A percentile compares a stretch with the other conserved stretches of the same genome.
These are phyloP conservation scores for Asterophora lycoperdoides DNA, from an alignment of 768 basidiomycete genomes.

Conservation along the genomic window DNA sequence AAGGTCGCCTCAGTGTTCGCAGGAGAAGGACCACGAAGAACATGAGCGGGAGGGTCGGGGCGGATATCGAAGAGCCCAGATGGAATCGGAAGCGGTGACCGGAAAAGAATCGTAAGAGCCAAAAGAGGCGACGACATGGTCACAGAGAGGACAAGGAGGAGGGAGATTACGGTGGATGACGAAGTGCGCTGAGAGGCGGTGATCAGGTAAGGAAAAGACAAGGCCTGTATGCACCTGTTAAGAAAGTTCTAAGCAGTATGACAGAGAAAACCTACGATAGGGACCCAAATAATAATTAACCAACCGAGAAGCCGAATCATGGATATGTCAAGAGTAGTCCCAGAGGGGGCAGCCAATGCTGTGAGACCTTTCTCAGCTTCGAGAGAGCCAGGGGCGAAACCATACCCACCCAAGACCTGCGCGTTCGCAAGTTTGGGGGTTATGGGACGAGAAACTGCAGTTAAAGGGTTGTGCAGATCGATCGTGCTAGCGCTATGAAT, in stretches of 20 bases:
- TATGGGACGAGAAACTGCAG: slow-evolving; percentile 38
- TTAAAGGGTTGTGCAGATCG: slow-evolving; percentile 40
- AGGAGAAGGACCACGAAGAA: slow-evolving; percentile 42
- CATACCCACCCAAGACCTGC: slow-evolving; percentile 67
- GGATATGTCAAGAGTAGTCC: slow-evolving; percentile 51
- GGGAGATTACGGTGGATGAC: slow-evolving; percentile 36
- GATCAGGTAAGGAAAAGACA: slow-evolving; percentile 62
- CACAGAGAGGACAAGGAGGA: slow-evolving; percentile 59
- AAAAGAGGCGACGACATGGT: slow-evolving; percentile 66
- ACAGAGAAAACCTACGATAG: slow-evolving; percentile 47
- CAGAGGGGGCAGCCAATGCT: slow-evolving; percentile 40
- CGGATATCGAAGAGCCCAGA: slow-evolving; percentile 57
- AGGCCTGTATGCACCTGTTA: slow-evolving; percentile 33
- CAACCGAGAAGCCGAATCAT: slow-evolving; percentile 53
- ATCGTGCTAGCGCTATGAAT: slow-evolving; percentile 33
- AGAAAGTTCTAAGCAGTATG: slow-evolving; percentile 1
- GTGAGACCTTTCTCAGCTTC: slow-evolving; percentile 53
- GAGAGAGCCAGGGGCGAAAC: slow-evolving; percentile 41
- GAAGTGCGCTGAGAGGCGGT: slow-evolving; percentile 34
- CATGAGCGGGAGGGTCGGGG: slow-evolving; percentile 36
- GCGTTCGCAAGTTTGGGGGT: slow-evolving; percentile 55
- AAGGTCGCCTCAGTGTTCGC: slow-evolving; percentile 34
- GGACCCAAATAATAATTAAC: slow-evolving; percentile 66
- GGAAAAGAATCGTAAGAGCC: slow-evolving; percentile 55
- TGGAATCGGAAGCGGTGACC: slow-evolving; percentile 63